Base-by-base conservation (phyloP, 2,329 filamentous ascomycete species). In the Sclerotinia borealis region DNA sequence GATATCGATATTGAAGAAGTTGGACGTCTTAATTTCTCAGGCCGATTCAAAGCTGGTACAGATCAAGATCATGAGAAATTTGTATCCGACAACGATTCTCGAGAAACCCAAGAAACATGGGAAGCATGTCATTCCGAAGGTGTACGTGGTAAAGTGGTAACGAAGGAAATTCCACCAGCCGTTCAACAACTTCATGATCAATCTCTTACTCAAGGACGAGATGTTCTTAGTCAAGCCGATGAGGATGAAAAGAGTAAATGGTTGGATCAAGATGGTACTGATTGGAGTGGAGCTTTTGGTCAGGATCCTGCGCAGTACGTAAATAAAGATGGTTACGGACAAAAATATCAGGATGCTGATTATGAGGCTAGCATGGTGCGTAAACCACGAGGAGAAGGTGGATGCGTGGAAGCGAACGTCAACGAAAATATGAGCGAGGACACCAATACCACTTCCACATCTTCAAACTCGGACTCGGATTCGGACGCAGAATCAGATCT, bases 71-170 rank as follows among this genome's bases (percentile, higher is more conserved):
- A 98, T 73, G 83, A 91, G 68, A 82, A 81, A 1, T 97, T 96
- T 70, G 87, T 96, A 27, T 84, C 86, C 54, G 91, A 96, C 75
- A 96, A 96, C 71, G 87, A 96, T 73, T 88, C 89, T 1, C 88
- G 93, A 37, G 95, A 98, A 79, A 97, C 93, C 0, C 96, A 91
- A 68, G 93, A 98, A 77, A 90, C 89, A 0, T 98, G 93, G 92
- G 92, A 97, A 75, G 91, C 92, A 0, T 97, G 93, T 74, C 85
- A 89, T 47, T 86, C 92, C 0, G 93, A 98, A 75, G 93, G 93
- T 15, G 91, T 96, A 0, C 86, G 95, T 2, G 77, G 81, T 17
- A 83, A 87, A 62, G 83, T 85, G 34, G 91, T 97, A 0, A 79
- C 83, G 11, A 83, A 86, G 29, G 89, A 96, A 71, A 80, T 96